Base-by-base conservation (phyloP, 306 rosid species). In the Medicago lupulina region DNA sequence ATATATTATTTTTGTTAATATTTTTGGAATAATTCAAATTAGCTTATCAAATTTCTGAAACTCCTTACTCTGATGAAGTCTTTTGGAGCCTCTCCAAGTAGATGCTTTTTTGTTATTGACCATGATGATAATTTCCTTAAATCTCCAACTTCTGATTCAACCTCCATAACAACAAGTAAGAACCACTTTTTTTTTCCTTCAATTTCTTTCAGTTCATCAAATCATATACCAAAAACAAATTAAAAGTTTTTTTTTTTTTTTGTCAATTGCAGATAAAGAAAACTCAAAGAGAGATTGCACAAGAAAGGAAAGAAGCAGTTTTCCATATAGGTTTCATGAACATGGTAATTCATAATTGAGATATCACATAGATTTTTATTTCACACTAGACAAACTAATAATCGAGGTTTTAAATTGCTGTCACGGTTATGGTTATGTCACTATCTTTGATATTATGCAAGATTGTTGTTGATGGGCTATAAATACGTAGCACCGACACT, bases 241-340 rank as follows among this genome's bases (percentile, higher is more conserved):
- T 75, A 5, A 41, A 41, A 38, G 8, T 62, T 18, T 6, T 62
- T 18, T 6, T 39, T 75, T 28, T 78, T 8, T 43, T 46, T 17
- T 69, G 51, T 25, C 4, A 40, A 43, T 23, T 65, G 80, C 86
- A 83, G 83, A 72, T 57, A 50, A 68, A 74, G 81, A 50, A 43
- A 79, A 40, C 64, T 76, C 79, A 64, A 75, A 58, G 75, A 83
- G 53, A 53, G 43, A 64, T 4, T 4, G 7, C 50, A 74, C 13
- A 76, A 70, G 59, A 76, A 80, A 65, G 60, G 80, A 83, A 81
- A 71, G 64, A 67, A 85, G 50, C 70, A 82, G 80, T 64, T 81
- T 89, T 78, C 84, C 85, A 53, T 50, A 16, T 74, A 87, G 90
- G 76, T 69, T 93, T 49, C 86, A 73, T 79, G 96, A 93, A 28